A percentile compares a stretch with the other conserved stretches of the same genome.
Conservation (phyloP, 2,329 filamentous ascomycete species). For the Xylariaceae sp. region DNA sequence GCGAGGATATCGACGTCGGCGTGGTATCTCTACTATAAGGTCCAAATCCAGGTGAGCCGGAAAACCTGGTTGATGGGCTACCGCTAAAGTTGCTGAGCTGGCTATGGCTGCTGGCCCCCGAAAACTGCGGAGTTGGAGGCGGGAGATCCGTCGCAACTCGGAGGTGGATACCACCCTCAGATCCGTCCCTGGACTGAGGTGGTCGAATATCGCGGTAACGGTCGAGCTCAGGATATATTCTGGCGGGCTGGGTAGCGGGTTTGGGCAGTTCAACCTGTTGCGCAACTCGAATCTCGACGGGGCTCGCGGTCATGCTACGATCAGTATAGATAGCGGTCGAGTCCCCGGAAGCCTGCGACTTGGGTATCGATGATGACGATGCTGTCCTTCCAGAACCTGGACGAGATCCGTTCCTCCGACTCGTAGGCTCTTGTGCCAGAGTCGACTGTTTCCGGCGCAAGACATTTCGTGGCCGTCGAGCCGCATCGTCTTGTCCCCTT, state of each 20-base stretch:
- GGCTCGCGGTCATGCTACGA: slow-evolving; percentile 34
- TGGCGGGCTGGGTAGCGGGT: slow-evolving; percentile 32
- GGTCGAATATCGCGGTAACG: slow-evolving; percentile 46
- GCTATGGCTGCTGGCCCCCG: slow-evolving; percentile 44
- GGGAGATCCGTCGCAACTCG: slow-evolving; percentile 56
- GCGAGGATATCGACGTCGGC: slow-evolving; percentile 69
- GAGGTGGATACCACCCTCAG: slow-evolving; percentile 41
- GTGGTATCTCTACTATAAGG: slow-evolving; percentile 71
- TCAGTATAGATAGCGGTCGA: slow-evolving; percentile 30
- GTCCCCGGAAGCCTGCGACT: slow-evolving; percentile 29
- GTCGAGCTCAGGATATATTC: slow-evolving; percentile 54
- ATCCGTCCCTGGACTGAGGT: slow-evolving; percentile 26
- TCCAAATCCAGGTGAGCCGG: slow-evolving; percentile 61
- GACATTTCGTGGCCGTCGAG: slow-evolving; percentile 32
- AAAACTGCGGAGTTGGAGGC: slow-evolving; percentile 60
- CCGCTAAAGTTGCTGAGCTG: slow-evolving; percentile 53
- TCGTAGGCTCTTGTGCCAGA: slow-evolving; percentile 31
- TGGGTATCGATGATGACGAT: slow-evolving; percentile 36
- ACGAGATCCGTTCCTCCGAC: slow-evolving; percentile 26
- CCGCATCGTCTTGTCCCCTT: slow-evolving; percentile 24
- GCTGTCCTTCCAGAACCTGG: slow-evolving; percentile 30
- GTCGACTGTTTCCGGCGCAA: slow-evolving; percentile 44
- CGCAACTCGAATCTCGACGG: slow-evolving; percentile 33
- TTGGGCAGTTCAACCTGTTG: slow-evolving; percentile 35
- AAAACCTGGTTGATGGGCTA: slow-evolving; percentile 69